Conservation (phyloP, 2,329 filamentous ascomycete genomes). For the Cytospora piceae region DNA sequence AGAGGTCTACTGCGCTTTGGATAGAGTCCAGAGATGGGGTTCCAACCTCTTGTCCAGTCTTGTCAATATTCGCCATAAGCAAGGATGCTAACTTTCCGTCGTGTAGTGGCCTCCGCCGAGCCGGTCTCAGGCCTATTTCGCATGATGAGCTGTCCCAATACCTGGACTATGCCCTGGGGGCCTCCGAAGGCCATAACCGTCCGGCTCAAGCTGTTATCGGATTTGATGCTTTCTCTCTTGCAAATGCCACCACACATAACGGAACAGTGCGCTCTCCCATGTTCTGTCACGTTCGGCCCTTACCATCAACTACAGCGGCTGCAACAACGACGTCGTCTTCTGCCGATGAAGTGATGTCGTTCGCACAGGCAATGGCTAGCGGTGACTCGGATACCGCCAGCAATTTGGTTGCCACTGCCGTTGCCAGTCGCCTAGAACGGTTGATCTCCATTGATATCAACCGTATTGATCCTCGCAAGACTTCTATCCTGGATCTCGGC, state of each 20-base stretch:
- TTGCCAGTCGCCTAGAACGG: not conserved
- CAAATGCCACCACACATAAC: not conserved
- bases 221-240: not conserved
- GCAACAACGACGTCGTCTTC: too few species aligned
- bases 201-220: slow-evolving; percentile 7
- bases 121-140: not conserved
- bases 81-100: too few species aligned
- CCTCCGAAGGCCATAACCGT: too few species aligned
- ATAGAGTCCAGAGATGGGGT: too few species aligned
- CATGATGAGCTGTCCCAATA: slow-evolving; percentile 1
- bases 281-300: slow-evolving; percentile 1
- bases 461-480: slow-evolving; percentile 13
- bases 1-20: too few species aligned
- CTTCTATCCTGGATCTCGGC: slow-evolving; percentile 33
- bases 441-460: slow-evolving; percentile 25
- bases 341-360: not conserved
- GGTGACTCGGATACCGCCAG: not conserved
- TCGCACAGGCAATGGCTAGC: not conserved
- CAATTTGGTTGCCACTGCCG: not conserved
- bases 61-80: too few species aligned
- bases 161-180: not conserved
- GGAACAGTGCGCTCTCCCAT: slow-evolving; percentile 4
- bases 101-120: slow-evolving; percentile 1
- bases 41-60: too few species aligned
- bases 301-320: too few species aligned